phyloP scores from a whole-genome alignment of 1,139 yeast species.

The Geotrichum australiense region DNA sequence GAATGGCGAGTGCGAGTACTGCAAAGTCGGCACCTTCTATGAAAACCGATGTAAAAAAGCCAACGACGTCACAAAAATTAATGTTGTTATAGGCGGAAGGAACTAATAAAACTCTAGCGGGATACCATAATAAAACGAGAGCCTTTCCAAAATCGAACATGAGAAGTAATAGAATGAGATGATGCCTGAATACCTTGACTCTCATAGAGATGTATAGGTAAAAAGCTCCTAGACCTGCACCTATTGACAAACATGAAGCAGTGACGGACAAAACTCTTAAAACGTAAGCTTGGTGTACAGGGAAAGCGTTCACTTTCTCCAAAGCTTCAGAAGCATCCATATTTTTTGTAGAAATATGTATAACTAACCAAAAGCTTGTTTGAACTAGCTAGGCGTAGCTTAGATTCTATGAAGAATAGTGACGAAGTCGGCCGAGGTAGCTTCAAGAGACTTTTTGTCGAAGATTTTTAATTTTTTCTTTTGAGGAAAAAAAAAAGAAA shows the following conservation, averaged over 20 bases:
- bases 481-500: too few relatives aligned
- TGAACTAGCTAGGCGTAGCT: too few relatives aligned
- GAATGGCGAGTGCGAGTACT: conserved; percentile 74
- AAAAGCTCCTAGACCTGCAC: conserved; percentile 30
- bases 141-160: conserved; percentile 74
- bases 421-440: too few relatives aligned
- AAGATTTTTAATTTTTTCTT: too few relatives aligned
- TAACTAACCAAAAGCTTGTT: too few relatives aligned
- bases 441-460: too few relatives aligned
- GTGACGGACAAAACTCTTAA: conserved; percentile 29
- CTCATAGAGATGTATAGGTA: conserved; percentile 31
- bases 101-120: conserved; percentile 50
- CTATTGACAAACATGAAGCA: conserved; percentile 30
- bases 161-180: conserved; percentile 56
- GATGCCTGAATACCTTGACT: conserved; percentile 31
- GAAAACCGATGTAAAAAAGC: conserved; percentile 76
- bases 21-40: conserved; percentile 88
- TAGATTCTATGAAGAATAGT: too few relatives aligned
- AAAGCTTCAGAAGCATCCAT: conserved; percentile 2
- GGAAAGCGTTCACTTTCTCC: conserved; percentile 11
- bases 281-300: conserved; percentile 24
- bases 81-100: conserved; percentile 46
- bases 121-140: conserved; percentile 60
- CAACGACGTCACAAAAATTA: conserved; percentile 63
- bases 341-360: too few relatives aligned